Conservation (phyloP, 139 green algal genomes). For the Desmodesmus armatus region DNA sequence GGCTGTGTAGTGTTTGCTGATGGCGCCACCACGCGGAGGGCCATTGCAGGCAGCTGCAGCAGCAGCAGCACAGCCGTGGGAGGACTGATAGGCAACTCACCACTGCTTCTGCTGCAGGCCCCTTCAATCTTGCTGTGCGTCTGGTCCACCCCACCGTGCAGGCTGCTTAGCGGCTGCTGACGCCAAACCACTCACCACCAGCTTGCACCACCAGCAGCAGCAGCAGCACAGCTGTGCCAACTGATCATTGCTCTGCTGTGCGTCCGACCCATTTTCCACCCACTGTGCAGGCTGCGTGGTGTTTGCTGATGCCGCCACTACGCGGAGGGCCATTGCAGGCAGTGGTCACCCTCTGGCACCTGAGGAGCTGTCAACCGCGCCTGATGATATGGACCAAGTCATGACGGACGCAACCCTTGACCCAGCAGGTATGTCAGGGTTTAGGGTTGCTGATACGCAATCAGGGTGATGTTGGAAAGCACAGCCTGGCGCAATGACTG, state of each 20-base stretch:
- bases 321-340: constrained; percentile 72
- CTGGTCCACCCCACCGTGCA: background rate
- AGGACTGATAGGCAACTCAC: no score
- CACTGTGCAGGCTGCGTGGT: constrained; percentile 74
- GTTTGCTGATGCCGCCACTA: constrained; percentile 73
- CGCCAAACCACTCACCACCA: background rate
- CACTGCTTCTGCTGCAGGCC: constrained; percentile 9
- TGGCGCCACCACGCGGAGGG: constrained; percentile 45
- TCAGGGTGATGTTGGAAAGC: background rate
- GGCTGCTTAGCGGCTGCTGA: background rate
- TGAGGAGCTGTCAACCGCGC: constrained; percentile 54
- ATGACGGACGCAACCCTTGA: background rate
- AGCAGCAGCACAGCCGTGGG: no score
- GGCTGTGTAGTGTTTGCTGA: constrained; percentile 70
- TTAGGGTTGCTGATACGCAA: background rate
- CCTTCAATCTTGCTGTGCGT: background rate
- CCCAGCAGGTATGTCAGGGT: background rate
- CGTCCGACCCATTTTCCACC: background rate
- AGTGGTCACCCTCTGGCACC: constrained; percentile 69
- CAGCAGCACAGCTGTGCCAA: background rate
- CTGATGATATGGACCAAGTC: constrained; percentile 49
- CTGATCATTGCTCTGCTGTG: background rate
- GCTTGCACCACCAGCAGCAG: background rate
- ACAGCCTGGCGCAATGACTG: no score
- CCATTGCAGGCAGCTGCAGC: no score